phyloP scores from a whole-genome alignment of 139 green algal species.

The Microglena sp. region DNA sequence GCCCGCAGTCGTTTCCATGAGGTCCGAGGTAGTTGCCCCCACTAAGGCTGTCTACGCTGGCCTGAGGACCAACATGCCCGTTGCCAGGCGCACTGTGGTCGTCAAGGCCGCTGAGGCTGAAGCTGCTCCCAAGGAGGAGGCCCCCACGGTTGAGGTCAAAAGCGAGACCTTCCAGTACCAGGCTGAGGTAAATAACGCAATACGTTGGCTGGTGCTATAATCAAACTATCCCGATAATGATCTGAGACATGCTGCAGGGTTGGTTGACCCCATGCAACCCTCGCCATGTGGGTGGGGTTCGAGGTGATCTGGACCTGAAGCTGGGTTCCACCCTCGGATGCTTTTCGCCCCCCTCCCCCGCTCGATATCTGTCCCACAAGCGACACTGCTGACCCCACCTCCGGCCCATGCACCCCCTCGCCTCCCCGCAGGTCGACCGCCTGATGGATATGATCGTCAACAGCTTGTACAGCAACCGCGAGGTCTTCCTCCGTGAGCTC shows the following conservation, averaged over 20 bases:
- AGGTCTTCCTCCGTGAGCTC: conserved; percentile 88
- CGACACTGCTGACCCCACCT: too few species aligned
- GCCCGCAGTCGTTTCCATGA: too few species aligned
- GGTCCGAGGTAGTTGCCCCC: too few species aligned
- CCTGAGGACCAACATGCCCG: too few species aligned
- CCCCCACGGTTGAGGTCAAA: too few species aligned
- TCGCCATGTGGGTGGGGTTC: neutral
- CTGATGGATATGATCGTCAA: conserved; percentile 99
- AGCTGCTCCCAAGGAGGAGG: too few species aligned
- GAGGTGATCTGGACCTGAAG: neutral
- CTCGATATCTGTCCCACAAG: too few species aligned
- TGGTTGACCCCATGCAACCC: neutral
- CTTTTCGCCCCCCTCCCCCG: too few species aligned
- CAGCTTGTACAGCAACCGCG: conserved; percentile 90
- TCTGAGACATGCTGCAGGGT: neutral
- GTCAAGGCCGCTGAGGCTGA: too few species aligned
- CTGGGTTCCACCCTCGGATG: too few species aligned
- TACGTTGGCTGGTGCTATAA: neutral
- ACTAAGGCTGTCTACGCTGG: too few species aligned
- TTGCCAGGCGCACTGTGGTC: too few species aligned
- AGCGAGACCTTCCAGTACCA: conserved; percentile 74
- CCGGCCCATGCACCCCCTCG: neutral
- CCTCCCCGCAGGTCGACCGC: conserved; percentile 69
- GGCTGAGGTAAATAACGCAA: conserved; percentile 45
- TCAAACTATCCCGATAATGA: neutral